These are phyloP conservation scores for Cyclotella baltica DNA, from an alignment of 108 stramenopile species.

Conservation along the genomic window DNA sequence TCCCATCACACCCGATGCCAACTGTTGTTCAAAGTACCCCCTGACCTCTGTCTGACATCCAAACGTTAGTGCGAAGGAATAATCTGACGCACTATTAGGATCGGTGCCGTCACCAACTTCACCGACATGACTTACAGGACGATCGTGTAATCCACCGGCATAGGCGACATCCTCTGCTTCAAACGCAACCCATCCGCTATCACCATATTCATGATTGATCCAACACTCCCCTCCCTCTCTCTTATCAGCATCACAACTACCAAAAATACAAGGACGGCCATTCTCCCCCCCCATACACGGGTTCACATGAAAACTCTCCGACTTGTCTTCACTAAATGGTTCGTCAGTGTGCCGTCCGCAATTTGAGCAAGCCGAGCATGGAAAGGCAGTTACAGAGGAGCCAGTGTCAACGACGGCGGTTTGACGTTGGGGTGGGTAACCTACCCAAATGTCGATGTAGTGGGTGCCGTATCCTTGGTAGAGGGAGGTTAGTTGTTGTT, in stretches of 20 bases:
- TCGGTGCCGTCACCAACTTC: neutral
- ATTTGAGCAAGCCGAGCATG: slow-evolving; percentile 63
- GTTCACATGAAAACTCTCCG: slow-evolving; percentile 30
- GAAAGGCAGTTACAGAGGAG: slow-evolving; percentile 76
- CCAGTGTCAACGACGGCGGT: slow-evolving; percentile 84
- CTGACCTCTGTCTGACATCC: slow-evolving; percentile 85
- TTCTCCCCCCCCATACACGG: slow-evolving; percentile 6
- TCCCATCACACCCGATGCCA: slow-evolving; percentile 96
- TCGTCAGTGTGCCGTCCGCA: slow-evolving; percentile 74
- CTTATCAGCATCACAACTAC: neutral
- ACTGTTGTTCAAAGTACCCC: slow-evolving; percentile 86
- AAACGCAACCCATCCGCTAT: slow-evolving; percentile 38
- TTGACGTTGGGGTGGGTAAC: slow-evolving; percentile 80
- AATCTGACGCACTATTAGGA: slow-evolving; percentile 19
- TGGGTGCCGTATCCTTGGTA: slow-evolving; percentile 64
- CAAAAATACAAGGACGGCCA: slow-evolving; percentile 44
- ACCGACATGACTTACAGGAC: neutral
- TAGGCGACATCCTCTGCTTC: slow-evolving; percentile 45
- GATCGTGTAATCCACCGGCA: slow-evolving; percentile 44
- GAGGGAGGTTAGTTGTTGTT: slow-evolving; percentile 35
- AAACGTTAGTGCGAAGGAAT: slow-evolving; percentile 78
- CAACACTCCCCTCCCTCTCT: slow-evolving; percentile 23
- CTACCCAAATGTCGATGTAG: slow-evolving; percentile 77
- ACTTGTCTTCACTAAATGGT: slow-evolving; percentile 52
- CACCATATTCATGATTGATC: slow-evolving; percentile 36